Base-by-base conservation (phyloP, 2,329 filamentous ascomycete genomes). In the Colletotrichum sp. region DNA sequence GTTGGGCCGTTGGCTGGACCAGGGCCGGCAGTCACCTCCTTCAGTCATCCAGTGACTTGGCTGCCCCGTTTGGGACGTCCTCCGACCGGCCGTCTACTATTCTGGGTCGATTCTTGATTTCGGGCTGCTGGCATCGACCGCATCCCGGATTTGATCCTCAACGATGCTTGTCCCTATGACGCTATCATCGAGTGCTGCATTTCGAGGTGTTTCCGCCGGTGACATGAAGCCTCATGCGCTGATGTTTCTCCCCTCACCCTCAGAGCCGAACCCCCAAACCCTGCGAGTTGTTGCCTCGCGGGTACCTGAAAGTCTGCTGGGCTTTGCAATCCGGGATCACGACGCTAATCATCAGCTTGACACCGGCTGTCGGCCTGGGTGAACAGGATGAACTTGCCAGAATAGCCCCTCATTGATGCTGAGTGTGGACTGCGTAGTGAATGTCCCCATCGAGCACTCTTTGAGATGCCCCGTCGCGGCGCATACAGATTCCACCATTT, bases 251-350 rank as follows among this genome's bases (percentile, higher is more conserved):
- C 44, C 18, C 44, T 48, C 44, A 48, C 44, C 44, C 44, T 48
- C 18, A 48, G 6, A 48, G 44, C 44, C 18, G 44, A 48, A 48
- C 18, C 62, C 34, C 62, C 62, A 30, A 64, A 28, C 26, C 28
- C n/a, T 24, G n/a, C 15, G 6, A 28, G 63, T 75, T 48, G 44
- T 48, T 75, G 55, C 69, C 68, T 75, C 44, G 55, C 73, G 73
- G 73, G 73, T 75, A 75, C 73, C 69, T 72, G 69, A 64, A 75
- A 75, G 73, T 68, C 44, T 64, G 73, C 36, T 59, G 57, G 73
- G 44, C 24, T 26, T 39, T 24, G 24, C 24, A 32, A 64, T 57
- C 62, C 63, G 62, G 68, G 68, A 75, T 72, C 52, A 62, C 28
- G 68, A 67, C 44, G 72, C 62, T 72, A 63, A 72, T 55, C 32